These are phyloP conservation scores for Phytopythium boreale DNA, from an alignment of 352 stramenopile species.

Conservation along the genomic window DNA sequence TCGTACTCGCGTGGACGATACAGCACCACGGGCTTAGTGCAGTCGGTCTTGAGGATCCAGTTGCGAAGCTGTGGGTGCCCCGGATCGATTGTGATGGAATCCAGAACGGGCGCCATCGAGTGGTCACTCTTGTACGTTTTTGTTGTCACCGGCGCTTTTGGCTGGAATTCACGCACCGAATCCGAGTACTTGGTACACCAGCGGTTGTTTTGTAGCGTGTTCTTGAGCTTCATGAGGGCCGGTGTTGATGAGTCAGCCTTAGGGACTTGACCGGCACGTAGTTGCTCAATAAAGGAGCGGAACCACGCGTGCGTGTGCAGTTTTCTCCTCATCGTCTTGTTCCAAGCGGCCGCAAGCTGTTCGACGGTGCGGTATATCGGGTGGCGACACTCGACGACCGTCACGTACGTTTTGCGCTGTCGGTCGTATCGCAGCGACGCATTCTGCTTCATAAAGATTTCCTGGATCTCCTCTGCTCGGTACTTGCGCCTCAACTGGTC, in stretches of 20 bases:
- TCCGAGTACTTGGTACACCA: constrained; percentile 70
- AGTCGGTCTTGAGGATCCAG: constrained; percentile 72
- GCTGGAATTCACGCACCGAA: constrained; percentile 57
- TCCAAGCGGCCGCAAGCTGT: constrained; percentile 55
- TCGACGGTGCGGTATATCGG: constrained; percentile 87
- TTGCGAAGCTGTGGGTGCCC: constrained; percentile 42
- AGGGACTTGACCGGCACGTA: constrained; percentile 59
- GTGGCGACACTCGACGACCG: constrained; percentile 86
- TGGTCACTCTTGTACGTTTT: constrained; percentile 25
- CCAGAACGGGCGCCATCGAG: constrained; percentile 10
- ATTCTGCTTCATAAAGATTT: constrained; percentile 89
- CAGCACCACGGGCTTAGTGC: constrained; percentile 56
- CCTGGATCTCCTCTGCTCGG: constrained; percentile 89
- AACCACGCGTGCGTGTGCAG: constrained; percentile 88
- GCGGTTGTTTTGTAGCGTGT: constrained; percentile 70
- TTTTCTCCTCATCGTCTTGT: constrained; percentile 87
- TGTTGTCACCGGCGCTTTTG: constrained; percentile 72
- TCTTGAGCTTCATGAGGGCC: constrained; percentile 81
- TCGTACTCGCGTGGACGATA: constrained; percentile 86
- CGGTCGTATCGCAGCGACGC: constrained; percentile 88
- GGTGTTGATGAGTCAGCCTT: constrained; percentile 35
- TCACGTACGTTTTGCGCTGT: constrained; percentile 85
- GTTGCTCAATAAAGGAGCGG: constrained; percentile 85
- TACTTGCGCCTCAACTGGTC: constrained; percentile 85
- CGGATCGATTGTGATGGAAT: constrained; percentile 70